Conservation (phyloP, 139 green algal species). For the Zygnema cylindricum region DNA sequence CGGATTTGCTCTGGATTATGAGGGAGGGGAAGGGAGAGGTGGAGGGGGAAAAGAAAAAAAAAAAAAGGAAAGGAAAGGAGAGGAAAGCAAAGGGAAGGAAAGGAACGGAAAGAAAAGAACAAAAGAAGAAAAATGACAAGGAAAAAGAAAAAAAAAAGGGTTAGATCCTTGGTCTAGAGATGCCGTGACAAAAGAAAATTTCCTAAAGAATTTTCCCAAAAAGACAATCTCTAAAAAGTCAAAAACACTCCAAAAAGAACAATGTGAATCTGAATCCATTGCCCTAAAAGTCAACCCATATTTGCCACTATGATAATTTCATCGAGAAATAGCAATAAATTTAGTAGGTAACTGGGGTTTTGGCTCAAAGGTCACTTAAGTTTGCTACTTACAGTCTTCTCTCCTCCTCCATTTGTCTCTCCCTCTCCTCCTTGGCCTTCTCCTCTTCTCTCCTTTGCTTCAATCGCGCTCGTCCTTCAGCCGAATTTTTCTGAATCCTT, state of each 20-base stretch:
- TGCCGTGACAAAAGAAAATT: too few relatives aligned
- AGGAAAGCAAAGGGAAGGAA: neutral
- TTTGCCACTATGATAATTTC: neutral
- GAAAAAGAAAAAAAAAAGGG: neutral
- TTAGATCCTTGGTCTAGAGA: too few relatives aligned
- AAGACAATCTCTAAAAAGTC: neutral
- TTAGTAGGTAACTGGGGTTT: neutral
- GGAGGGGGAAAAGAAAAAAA: neutral
- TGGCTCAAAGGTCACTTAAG: neutral
- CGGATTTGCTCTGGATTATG: constrained; percentile 40
- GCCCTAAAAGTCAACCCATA: neutral
- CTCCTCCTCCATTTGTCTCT: constrained; percentile 33
- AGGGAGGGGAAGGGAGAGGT: neutral
- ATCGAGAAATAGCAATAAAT: neutral
- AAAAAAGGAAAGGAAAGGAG: constrained; percentile 1
- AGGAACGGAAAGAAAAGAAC: neutral
- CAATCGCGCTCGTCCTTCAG: constrained; percentile 35
- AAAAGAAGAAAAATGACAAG: neutral
- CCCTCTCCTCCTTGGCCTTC: constrained; percentile 3
- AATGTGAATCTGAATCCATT: neutral
- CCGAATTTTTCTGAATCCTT: constrained; percentile 39
- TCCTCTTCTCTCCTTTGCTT: constrained; percentile 46
- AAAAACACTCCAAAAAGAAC: neutral
- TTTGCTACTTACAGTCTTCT: constrained; percentile 37
- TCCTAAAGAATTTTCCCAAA: too few relatives aligned